Evolutionary conservation across 352 stramenopile genomes (phyloP), one percentile per base, ranked within the genome.

Genomic region (Phytopythium delawarense): DNA sequence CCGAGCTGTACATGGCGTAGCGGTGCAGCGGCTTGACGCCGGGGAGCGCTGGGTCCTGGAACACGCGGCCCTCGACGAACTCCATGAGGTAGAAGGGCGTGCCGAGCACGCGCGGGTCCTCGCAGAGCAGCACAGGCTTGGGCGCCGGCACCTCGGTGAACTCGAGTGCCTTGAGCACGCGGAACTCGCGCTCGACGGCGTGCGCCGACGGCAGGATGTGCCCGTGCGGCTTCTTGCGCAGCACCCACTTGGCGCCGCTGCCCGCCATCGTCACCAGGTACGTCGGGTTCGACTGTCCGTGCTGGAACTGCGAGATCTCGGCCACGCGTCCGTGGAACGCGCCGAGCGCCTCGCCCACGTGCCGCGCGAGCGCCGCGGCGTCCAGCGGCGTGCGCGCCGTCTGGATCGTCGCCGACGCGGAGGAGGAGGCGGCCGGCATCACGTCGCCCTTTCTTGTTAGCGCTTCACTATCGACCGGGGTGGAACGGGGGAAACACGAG

Each of bases 201-300:
- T 96, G 87, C 18, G 87, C 87, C 23, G 83, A 92, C 20, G 76
- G 79, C 40, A 96, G 70, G 63, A 96, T 87, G 55, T 87, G 73
- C 28, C 87, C 87, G 58, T 84, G 75, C 12, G 87, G 87, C 69
- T 96, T 91, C 75, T 94, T 94, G 39, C 87, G 85, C 50, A 96
- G 70, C 59, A 96, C 87, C 72, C 79, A 89, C 66, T 87, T 72
- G 40, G 72, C 71, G 32, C 75, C 74, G 20, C 72, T 85, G 53
- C 64, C 40, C 25, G 49, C 63, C 78, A 91, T 91, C 6, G 60
- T 77, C 54, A 96, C 58, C 32, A 93, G 72, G 70, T 94, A 96
- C 62, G 88, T 96, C 40, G 88, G 88, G 70, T 96, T 96, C 13
- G 80, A 92, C 66, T 96, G 88, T 7, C 88, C 88, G 53, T 96